phyloP scores from a whole-genome alignment of 2,329 filamentous ascomycete genomes.

The Microascus cirrosus region DNA sequence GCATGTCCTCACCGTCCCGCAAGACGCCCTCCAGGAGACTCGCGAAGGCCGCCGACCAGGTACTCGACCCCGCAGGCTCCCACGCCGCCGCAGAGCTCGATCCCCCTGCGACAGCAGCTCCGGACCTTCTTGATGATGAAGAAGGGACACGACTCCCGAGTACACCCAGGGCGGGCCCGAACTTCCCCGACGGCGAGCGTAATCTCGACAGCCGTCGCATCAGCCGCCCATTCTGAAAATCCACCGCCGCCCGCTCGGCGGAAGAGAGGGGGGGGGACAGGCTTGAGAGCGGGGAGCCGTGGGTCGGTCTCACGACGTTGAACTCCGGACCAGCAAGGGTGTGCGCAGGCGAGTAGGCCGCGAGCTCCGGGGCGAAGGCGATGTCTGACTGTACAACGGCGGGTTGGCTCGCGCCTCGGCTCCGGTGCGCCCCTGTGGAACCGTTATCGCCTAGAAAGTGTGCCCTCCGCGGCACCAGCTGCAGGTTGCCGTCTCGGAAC shows the following conservation, averaged over 20 bases:
- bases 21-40: conserved; percentile 43
- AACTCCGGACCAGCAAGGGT: conserved; percentile 23
- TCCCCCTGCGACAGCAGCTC: not conserved
- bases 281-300: conserved; percentile 25
- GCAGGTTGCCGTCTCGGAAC: conserved; percentile 6
- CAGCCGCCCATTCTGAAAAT: conserved; percentile 36
- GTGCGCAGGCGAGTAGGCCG: conserved; percentile 22
- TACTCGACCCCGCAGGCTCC: conserved; percentile 8
- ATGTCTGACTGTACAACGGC: not conserved
- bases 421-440: not conserved
- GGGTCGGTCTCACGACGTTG: conserved; percentile 26
- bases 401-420: not conserved
- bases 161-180: conserved; percentile 31
- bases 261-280: conserved; percentile 19
- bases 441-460: not conserved
- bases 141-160: conserved; percentile 9
- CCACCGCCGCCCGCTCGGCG: conserved; percentile 23
- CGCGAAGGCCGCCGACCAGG: conserved; percentile 48
- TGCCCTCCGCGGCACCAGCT: not conserved
- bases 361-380: conserved; percentile 25
- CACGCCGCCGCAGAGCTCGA: not conserved
- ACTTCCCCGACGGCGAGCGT: conserved; percentile 32
- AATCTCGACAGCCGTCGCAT: conserved; percentile 30
- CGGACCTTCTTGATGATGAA: not conserved
- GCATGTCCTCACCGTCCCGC: conserved; percentile 49